Evolutionary conservation across 2,329 filamentous ascomycete species (phyloP).

Genomic region (Penicillium sp.): DNA sequence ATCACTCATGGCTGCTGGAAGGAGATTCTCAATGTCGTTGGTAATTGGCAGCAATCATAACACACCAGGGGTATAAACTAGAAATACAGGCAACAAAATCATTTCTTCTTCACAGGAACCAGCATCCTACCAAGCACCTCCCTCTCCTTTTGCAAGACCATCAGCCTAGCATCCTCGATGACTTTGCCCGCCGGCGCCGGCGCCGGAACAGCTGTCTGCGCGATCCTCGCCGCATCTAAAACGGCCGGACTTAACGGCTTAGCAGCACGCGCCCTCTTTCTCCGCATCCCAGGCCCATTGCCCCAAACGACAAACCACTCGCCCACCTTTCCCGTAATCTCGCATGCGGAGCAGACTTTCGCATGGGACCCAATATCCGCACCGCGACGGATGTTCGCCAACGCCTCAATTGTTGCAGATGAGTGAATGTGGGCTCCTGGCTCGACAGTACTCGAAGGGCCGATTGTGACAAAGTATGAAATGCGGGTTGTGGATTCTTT

Average conservation of each 20-base stretch:
- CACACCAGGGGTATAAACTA: background rate
- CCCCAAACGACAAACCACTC: constrained; percentile 72
- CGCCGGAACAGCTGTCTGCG: constrained; percentile 17
- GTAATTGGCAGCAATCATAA: background rate
- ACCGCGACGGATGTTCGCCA: constrained; percentile 38
- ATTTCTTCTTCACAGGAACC: constrained; percentile 35
- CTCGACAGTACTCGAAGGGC: constrained; percentile 37
- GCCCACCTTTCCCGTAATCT: constrained; percentile 60
- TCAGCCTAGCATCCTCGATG: constrained; percentile 64
- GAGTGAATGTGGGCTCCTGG: constrained; percentile 44
- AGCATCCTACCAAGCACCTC: constrained; percentile 68
- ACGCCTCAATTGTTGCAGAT: constrained; percentile 46
- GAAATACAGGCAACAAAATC: constrained; percentile 1
- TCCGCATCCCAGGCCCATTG: constrained; percentile 51
- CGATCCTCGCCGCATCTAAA: constrained; percentile 18
- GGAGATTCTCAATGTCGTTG: background rate
- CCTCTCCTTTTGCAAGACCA: constrained; percentile 67
- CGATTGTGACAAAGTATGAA: constrained; percentile 42
- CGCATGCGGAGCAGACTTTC: constrained; percentile 67
- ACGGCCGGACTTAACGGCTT: constrained; percentile 19
- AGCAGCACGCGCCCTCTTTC: constrained; percentile 40
- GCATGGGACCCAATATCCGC: constrained; percentile 57
- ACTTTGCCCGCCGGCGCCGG: constrained; percentile 55
- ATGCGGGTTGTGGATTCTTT: constrained; percentile 30
- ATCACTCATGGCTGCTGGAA: too few species aligned